Evolutionary conservation across 495 filamentous ascomycete genomes (phyloP), one percentile per base, ranked within the genome.

Genomic region (Aspergillus avenaceus): DNA sequence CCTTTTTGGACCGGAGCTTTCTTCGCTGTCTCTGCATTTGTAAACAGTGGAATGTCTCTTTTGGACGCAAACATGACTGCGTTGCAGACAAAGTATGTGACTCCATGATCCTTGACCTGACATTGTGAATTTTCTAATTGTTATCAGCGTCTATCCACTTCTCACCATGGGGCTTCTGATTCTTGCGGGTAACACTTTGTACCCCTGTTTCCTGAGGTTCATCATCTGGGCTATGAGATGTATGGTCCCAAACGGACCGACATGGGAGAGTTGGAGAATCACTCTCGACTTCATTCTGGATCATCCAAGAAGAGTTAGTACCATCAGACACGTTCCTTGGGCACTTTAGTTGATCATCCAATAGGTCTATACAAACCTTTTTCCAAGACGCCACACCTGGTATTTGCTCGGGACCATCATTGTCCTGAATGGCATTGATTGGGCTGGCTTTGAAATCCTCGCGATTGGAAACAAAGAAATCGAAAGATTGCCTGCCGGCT

Each of bases 41-140:
- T 87, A 55, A 96, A 95, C 60, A 85, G 79, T 18, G 90, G 90
- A 18, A 91, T 96, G 90, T 82, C 81, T 16, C 78, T 96, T 26
- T 65, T 96, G 34, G 90, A 95, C 64, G 73, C 78, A 16, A 95
- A 95, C 54, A 90, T 95, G 84, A 77, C 62, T 41, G 70, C 70
- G 21, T 56, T 75, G 16, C 71, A 75, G 32, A 63, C 67, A 22
- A 62, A 58, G 68, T 72, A 58, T 18, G 57, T 52, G 28, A 0
- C 8, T 46, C 14, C 12, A 11, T 11, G 19, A 13, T 1, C 16
- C 7, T n/a, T 40, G n/a, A n/a, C n/a, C 8, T 8, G 19, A 14
- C 21, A 6, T 3, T 21, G 16, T 4, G 1, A n/a, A 25, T 16
- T 8, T 24, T 8, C 29, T 47, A n/a, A 47, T 25, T 8, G 5